phyloP scores from a whole-genome alignment of 768 basidiomycete genomes.

The Rhodotorula kratochvilovae region DNA sequence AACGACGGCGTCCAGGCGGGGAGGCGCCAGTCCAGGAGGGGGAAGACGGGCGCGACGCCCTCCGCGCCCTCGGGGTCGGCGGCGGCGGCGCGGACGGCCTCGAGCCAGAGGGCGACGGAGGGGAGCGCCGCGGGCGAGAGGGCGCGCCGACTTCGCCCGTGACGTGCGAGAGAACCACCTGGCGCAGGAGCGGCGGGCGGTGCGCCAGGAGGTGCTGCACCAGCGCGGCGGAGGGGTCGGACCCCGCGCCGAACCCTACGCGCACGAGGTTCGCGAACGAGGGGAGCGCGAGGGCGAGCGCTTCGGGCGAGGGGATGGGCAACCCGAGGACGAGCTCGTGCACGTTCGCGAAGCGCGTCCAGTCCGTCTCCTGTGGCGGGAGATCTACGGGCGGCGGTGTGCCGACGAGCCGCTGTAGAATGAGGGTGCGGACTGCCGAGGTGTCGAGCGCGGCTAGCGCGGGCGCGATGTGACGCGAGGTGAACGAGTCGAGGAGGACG shows the following conservation, averaged over 20 bases:
- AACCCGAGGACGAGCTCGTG: slow-evolving; percentile 6
- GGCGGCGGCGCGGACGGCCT: not conserved
- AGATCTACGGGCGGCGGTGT: slow-evolving; percentile 6
- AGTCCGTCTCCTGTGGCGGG: not conserved
- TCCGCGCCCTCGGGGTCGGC: not conserved
- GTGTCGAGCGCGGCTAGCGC: slow-evolving; percentile 9
- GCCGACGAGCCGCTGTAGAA: slow-evolving; percentile 6
- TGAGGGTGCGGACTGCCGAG: not conserved
- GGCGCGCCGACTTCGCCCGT: slow-evolving; percentile 24
- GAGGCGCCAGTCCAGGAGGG: slow-evolving; percentile 19
- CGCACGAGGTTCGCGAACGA: not conserved
- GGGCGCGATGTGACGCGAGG: slow-evolving; percentile 22
- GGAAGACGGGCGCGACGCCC: not conserved
- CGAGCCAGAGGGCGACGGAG: slow-evolving; percentile 10
- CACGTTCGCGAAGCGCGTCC: slow-evolving; percentile 3
- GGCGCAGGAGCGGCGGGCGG: not conserved
- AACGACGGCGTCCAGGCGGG: slow-evolving; percentile 6
- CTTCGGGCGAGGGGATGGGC: not conserved
- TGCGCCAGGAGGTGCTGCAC: slow-evolving; percentile 3
- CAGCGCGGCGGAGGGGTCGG: slow-evolving; percentile 2
- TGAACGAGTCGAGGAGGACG: slow-evolving; percentile 19
- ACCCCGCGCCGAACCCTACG: slow-evolving; percentile 1
- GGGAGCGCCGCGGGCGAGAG: slow-evolving; percentile 16
- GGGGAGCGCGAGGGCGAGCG: slow-evolving; percentile 4
- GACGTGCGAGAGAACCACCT: slow-evolving; percentile 17